Evolutionary conservation across 306 rosid species (phyloP).

Genomic region (Alnus glutinosa): DNA sequence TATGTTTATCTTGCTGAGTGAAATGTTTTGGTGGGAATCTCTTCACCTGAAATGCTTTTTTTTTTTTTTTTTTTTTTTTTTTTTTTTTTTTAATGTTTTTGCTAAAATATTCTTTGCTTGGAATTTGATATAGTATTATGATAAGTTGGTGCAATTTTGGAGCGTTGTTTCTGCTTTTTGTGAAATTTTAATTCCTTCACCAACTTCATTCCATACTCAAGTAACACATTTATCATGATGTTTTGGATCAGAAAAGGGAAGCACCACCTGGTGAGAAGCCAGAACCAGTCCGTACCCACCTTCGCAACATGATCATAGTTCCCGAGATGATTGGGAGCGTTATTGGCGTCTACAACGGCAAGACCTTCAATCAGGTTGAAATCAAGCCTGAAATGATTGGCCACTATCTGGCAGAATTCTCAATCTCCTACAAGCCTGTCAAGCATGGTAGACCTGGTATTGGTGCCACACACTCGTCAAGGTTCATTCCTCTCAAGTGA

Average conservation of each 20-base stretch:
- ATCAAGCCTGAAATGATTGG: slow-evolving; percentile 93
- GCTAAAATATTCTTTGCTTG: background rate
- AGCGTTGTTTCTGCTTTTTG: background rate
- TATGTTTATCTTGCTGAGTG: background rate
- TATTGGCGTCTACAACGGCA: slow-evolving; percentile 90
- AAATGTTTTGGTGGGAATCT: background rate
- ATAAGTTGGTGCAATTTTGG: background rate
- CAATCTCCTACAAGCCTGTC: slow-evolving; percentile 93
- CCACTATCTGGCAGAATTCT: slow-evolving; percentile 89
- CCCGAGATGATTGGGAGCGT: slow-evolving; percentile 95
- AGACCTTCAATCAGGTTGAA: slow-evolving; percentile 92
- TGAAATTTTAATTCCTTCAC: background rate
- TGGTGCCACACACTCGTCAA: slow-evolving; percentile 97
- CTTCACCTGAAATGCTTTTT: too few relatives aligned
- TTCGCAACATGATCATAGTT: slow-evolving; percentile 85
- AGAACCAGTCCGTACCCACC: slow-evolving; percentile 89
- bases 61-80: background rate
- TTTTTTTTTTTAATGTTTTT: background rate
- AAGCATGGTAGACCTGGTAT: slow-evolving; percentile 98
- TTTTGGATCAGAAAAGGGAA: slow-evolving; percentile 67
- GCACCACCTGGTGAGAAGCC: slow-evolving; percentile 96
- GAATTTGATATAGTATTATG: background rate
- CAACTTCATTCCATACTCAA: background rate
- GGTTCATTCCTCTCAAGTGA: slow-evolving; percentile 98
- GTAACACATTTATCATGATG: background rate